Evolutionary conservation across 2,329 filamentous ascomycete genomes (phyloP).

Genomic region (Lomentospora prolificans): DNA sequence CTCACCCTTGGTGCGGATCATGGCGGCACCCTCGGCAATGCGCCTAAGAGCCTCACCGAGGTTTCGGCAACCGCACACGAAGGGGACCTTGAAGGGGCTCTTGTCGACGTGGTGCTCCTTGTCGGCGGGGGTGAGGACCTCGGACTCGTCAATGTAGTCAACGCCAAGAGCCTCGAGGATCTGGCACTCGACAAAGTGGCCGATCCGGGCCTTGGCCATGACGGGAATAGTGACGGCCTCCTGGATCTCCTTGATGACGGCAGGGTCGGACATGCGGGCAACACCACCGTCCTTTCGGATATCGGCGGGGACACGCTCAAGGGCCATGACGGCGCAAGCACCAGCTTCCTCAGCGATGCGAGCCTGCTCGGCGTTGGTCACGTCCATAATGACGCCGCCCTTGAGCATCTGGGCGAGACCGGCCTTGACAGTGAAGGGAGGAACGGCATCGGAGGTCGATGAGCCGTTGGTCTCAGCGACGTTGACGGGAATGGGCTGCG

Average conservation of each 20-base stretch:
- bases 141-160: slow-evolving; percentile 97
- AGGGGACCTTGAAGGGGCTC: slow-evolving; percentile 69
- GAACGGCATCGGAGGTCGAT: slow-evolving; percentile 15
- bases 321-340: slow-evolving; percentile 93
- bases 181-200: slow-evolving; percentile 97
- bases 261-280: slow-evolving; percentile 90
- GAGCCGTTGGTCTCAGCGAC: slow-evolving; percentile 11
- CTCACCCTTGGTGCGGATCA: slow-evolving; percentile 98
- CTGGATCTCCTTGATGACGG: slow-evolving; percentile 94
- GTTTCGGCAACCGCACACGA: slow-evolving; percentile 94
- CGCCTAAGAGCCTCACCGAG: slow-evolving; percentile 85
- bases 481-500: slow-evolving; percentile 4
- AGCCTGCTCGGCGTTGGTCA: slow-evolving; percentile 85
- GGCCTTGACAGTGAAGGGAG: slow-evolving; percentile 79
- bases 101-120: slow-evolving; percentile 88
- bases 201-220: slow-evolving; percentile 98
- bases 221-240: slow-evolving; percentile 90
- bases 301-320: slow-evolving; percentile 94
- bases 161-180: slow-evolving; percentile 91
- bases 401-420: slow-evolving; percentile 97
- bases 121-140: slow-evolving; percentile 94
- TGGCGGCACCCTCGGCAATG: slow-evolving; percentile 87
- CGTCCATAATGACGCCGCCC: slow-evolving; percentile 99
- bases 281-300: slow-evolving; percentile 90
- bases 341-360: slow-evolving; percentile 96